Evolutionary conservation across 2,329 filamentous ascomycete genomes (phyloP).

Genomic region (Paracorniculantispora psalliotae): DNA sequence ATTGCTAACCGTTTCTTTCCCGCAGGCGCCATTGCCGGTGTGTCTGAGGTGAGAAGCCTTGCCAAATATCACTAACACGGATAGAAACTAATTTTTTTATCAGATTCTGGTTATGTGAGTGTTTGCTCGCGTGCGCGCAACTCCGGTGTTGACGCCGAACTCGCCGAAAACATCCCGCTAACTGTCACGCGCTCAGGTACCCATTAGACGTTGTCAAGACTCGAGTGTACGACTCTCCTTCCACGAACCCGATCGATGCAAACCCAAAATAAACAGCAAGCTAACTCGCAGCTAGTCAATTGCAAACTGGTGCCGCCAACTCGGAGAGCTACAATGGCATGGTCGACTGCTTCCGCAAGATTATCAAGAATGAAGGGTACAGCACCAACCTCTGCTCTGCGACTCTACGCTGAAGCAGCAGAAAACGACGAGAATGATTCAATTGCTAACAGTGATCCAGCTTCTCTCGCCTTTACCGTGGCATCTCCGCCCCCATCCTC

Average conservation of each 20-base stretch:
- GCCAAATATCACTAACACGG: slow-evolving; percentile 15
- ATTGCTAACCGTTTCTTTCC: slow-evolving; percentile 17
- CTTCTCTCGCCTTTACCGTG: slow-evolving; percentile 86
- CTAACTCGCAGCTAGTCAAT: slow-evolving; percentile 56
- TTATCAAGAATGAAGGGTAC: slow-evolving; percentile 91
- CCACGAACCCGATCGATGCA: not conserved
- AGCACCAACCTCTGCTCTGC: not conserved
- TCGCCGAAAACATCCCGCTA: slow-evolving; percentile 17
- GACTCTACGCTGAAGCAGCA: no score
- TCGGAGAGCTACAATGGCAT: slow-evolving; percentile 93
- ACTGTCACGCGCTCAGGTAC: slow-evolving; percentile 60
- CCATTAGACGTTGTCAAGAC: slow-evolving; percentile 98
- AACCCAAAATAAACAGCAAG: slow-evolving; percentile 8
- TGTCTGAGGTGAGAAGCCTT: slow-evolving; percentile 72
- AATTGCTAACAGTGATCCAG: slow-evolving; percentile 38
- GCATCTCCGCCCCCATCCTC: slow-evolving; percentile 90
- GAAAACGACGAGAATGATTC: no score
- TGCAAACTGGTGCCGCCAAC: slow-evolving; percentile 72
- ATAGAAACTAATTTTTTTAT: not conserved
- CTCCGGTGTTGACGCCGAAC: slow-evolving; percentile 4
- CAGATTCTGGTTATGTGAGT: slow-evolving; percentile 85
- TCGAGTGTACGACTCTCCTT: slow-evolving; percentile 64
- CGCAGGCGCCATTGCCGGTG: slow-evolving; percentile 85
- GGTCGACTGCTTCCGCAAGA: slow-evolving; percentile 97
- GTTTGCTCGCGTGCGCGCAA: slow-evolving; percentile 3